Base-by-base conservation (phyloP, 495 filamentous ascomycete species). In the Glutinoglossum americanum region DNA sequence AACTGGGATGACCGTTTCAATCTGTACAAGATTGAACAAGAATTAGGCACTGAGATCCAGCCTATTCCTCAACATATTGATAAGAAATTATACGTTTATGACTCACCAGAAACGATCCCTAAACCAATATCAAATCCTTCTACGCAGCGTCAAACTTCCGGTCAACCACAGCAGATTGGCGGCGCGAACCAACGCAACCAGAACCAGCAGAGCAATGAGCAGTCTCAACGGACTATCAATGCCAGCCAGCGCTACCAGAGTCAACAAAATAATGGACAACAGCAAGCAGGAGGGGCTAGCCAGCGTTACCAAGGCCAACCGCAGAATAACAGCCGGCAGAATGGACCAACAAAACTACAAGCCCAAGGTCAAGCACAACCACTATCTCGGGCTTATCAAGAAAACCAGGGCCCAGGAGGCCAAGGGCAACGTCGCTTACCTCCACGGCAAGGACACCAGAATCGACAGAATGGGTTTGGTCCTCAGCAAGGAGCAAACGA, bases 1-100 rank as follows among this genome's bases (percentile, higher is more conserved):
- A 96, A 90, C 66, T 99, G 92, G 92, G 92, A 97, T 59, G 92
- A 99, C 68, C 81, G 92, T 28, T 97, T 94, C 78, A 99, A 97
- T 69, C 76, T 99, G 11, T 99, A 97, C 74, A 93, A 89, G 67
- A 96, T 99, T 64, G 92, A 99, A 68, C 86, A 93, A 57, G 92
- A 99, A 62, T 74, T 99, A 21, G 90, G 89, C 44, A 97, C 92
- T 7, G 93, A 99, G 70, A 99, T 99, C 62, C 85, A 89, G 61
- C 82, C 92, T 30, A 99, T 99, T 63, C 93, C 93, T 27, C 77
- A 80, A 45, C 82, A 79, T 59, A 99, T 99, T 59, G 93, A 97
- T 71, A 97, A 96, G 79, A 93, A 84, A 60, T 83, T 99, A 30
- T 97, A 99, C 63, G 92, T 96, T 54, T 97, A 96, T 68, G 92